Conservation (phyloP, 306 rosid genomes). For the Pterocarpus macrocarpus region DNA sequence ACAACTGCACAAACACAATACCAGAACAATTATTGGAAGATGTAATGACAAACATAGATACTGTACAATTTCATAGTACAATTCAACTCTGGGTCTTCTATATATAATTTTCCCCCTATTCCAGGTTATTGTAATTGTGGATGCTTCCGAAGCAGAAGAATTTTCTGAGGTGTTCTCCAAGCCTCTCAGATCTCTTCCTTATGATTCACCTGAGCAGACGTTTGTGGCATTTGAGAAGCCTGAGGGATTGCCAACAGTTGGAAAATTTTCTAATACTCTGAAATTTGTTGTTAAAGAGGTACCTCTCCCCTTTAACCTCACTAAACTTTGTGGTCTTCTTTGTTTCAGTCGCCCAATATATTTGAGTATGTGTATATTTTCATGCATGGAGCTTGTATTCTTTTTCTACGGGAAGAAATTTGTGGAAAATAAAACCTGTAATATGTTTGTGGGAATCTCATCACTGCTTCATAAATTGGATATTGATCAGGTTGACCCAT, state of each 20-base stretch:
- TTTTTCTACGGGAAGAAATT: constrained; percentile 20
- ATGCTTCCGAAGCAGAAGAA: constrained; percentile 95
- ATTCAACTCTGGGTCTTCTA: constrained; percentile 37
- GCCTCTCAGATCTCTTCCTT: constrained; percentile 93
- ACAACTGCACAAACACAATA: constrained; percentile 96
- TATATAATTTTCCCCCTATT: constrained; percentile 36
- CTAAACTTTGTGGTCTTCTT: constrained; percentile 29
- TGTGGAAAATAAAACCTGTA: constrained; percentile 23
- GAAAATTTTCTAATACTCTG: constrained; percentile 83
- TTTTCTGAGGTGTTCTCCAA: constrained; percentile 75
- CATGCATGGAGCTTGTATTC: neutral
- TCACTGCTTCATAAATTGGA: constrained; percentile 35
- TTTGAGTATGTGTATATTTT: constrained; percentile 16
- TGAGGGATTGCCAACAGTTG: constrained; percentile 76
- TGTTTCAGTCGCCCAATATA: constrained; percentile 3
- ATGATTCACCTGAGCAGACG: constrained; percentile 92
- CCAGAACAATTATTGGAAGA: constrained; percentile 95
- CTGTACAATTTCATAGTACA: constrained; percentile 14
- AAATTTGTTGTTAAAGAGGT: constrained; percentile 97
- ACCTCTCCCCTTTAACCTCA: constrained; percentile 33
- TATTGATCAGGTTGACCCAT: constrained; percentile 75
- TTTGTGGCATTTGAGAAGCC: constrained; percentile 94
- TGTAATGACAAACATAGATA: constrained; percentile 56
- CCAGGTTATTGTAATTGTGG: constrained; percentile 86
- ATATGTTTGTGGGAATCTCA: constrained; percentile 13